Percentiles rank a stretch among this genome's conserved stretches.
phyloP scores from a whole-genome alignment of 169 alveolate species.

The Plasmodium gonderi region DNA sequence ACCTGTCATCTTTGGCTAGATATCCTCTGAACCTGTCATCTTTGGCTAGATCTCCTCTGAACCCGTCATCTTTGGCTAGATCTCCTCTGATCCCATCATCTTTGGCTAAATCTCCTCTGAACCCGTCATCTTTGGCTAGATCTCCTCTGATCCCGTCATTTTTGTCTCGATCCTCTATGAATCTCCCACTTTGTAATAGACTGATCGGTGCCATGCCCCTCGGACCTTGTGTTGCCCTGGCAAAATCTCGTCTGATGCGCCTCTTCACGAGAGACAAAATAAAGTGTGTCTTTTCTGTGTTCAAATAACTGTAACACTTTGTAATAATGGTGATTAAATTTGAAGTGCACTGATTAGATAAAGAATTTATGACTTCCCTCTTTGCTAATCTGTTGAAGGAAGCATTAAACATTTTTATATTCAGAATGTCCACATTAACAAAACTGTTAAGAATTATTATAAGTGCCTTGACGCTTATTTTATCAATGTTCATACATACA shows the following conservation, averaged over 20 bases:
- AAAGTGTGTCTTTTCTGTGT: slow-evolving; percentile 18
- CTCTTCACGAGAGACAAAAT: not conserved
- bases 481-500: slow-evolving; percentile 17
- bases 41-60: no score
- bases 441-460: slow-evolving; percentile 38
- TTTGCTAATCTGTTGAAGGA: not conserved
- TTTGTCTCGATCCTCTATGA: no score
- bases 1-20: no score
- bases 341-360: slow-evolving; percentile 68
- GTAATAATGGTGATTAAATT: slow-evolving; percentile 43
- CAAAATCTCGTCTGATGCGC: slow-evolving; percentile 20
- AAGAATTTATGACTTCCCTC: not conserved
- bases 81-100: no score
- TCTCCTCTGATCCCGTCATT: no score
- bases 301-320: slow-evolving; percentile 23
- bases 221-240: not conserved
- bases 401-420: slow-evolving; percentile 4
- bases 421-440: slow-evolving; percentile 21
- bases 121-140: no score
- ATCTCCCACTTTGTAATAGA: no score
- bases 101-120: no score
- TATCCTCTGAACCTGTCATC: no score
- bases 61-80: no score
- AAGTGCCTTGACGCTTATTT: slow-evolving; percentile 21
- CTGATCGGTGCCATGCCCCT: not conserved